A percentile compares a stretch with the other conserved stretches of the same genome.
phyloP scores from a whole-genome alignment of 305 asterid genomes.

The Fraxinus xanthoxyloides region DNA sequence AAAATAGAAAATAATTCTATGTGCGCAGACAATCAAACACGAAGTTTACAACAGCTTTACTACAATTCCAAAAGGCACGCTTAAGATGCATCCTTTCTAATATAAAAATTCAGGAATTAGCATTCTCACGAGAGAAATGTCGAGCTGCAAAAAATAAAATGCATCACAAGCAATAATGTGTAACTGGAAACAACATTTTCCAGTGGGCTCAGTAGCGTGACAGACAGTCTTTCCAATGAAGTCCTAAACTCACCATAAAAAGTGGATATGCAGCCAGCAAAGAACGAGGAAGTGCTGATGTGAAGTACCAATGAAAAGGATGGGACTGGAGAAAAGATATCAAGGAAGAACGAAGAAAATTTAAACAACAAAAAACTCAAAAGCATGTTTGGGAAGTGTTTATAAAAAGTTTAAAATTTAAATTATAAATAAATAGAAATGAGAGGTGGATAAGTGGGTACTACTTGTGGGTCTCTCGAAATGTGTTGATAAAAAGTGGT shows the following conservation, averaged over 20 bases:
- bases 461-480: not conserved
- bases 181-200: not conserved
- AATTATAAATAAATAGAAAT: not conserved
- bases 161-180: not conserved
- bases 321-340: conserved; percentile 58
- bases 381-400: not conserved
- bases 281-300: conserved; percentile 97
- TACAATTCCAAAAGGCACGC: conserved; percentile 2
- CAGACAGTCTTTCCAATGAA: conserved; percentile 6
- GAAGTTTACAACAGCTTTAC: conserved; percentile 2
- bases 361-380: conserved; percentile 1
- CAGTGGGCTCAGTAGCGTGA: not conserved
- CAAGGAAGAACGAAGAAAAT: conserved; percentile 34
- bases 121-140: conserved; percentile 1
- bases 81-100: conserved; percentile 6
- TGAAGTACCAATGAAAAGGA: conserved; percentile 92
- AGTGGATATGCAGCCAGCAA: conserved; percentile 89
- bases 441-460: not conserved
- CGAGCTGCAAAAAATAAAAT: not conserved
- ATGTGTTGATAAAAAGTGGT: not conserved
- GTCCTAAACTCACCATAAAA: conserved; percentile 65
- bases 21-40: not conserved
- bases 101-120: conserved; percentile 10
- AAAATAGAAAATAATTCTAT: not conserved
- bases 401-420: not conserved